Evolutionary conservation across 495 filamentous ascomycete species (phyloP).

Genomic region (Trichoderma gamsii): DNA sequence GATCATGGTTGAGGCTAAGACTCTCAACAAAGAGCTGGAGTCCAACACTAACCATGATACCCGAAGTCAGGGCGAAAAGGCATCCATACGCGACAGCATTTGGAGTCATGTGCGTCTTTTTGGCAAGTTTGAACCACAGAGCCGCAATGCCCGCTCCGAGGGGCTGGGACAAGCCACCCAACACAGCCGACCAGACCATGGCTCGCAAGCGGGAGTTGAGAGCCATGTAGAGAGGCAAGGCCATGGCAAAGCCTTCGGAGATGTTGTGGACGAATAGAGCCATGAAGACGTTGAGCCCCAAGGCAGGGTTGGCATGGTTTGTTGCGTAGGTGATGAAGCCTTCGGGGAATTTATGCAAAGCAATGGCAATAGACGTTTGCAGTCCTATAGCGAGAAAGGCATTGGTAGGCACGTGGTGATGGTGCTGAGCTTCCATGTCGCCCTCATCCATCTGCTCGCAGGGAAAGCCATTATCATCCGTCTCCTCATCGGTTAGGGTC

Average conservation of each 20-base stretch:
- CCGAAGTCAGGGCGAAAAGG: slow-evolving; percentile 84
- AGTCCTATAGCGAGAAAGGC: slow-evolving; percentile 88
- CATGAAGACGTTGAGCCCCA: slow-evolving; percentile 88
- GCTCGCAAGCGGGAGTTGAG: slow-evolving; percentile 67
- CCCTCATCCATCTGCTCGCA: slow-evolving; percentile 22
- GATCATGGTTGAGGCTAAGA: slow-evolving; percentile 71
- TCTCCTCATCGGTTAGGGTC: slow-evolving; percentile 6
- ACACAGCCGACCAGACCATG: slow-evolving; percentile 73
- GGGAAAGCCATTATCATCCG: slow-evolving; percentile 26
- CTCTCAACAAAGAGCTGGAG: slow-evolving; percentile 86
- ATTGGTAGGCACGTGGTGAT: slow-evolving; percentile 96
- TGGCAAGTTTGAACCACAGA: slow-evolving; percentile 66
- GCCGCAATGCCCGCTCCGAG: slow-evolving; percentile 78
- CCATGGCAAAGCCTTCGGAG: slow-evolving; percentile 91
- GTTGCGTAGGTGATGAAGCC: slow-evolving; percentile 98
- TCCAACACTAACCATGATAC: slow-evolving; percentile 90
- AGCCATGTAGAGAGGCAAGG: slow-evolving; percentile 84
- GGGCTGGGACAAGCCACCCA: slow-evolving; percentile 84
- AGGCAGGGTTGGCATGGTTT: slow-evolving; percentile 83
- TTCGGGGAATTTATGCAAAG: slow-evolving; percentile 93
- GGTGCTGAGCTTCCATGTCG: slow-evolving; percentile 53
- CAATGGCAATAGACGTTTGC: slow-evolving; percentile 90
- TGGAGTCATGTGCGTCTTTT: slow-evolving; percentile 44
- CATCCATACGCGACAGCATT: slow-evolving; percentile 74
- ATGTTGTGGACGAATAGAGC: slow-evolving; percentile 98